Evolutionary conservation across 768 basidiomycete species (phyloP).

Genomic region (Punctularia strigosozonata): DNA sequence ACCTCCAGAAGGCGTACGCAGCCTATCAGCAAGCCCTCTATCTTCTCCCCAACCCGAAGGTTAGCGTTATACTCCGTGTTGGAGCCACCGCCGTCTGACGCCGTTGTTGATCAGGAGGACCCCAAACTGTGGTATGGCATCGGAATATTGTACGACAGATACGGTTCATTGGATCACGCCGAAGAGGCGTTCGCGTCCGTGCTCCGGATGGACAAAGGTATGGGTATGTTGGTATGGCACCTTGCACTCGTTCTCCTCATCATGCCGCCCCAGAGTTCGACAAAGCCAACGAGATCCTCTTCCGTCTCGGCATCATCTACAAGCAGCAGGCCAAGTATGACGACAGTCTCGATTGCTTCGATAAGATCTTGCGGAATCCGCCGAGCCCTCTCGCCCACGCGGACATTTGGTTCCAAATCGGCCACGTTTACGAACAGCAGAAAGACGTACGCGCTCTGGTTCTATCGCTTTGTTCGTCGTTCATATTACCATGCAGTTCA

Average conservation of each 20-base stretch:
- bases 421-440: slow-evolving; percentile 96
- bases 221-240: slow-evolving; percentile 16
- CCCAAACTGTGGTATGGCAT: slow-evolving; percentile 99
- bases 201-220: slow-evolving; percentile 93
- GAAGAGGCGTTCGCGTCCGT: slow-evolving; percentile 98
- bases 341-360: slow-evolving; percentile 85
- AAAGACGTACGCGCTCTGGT: slow-evolving; percentile 61
- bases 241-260: not conserved
- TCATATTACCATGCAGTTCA: slow-evolving; percentile 42
- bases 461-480: slow-evolving; percentile 1
- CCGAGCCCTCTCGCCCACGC: slow-evolving; percentile 92
- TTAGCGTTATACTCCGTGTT: slow-evolving; percentile 17
- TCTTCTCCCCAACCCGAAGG: slow-evolving; percentile 91
- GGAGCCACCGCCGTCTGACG: slow-evolving; percentile 4
- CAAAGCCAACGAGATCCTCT: slow-evolving; percentile 97
- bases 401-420: slow-evolving; percentile 99
- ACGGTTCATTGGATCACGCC: slow-evolving; percentile 95
- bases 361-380: slow-evolving; percentile 91
- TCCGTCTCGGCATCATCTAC: slow-evolving; percentile 97
- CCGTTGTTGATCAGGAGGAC: slow-evolving; percentile 50
- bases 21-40: slow-evolving; percentile 98
- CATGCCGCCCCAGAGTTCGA: slow-evolving; percentile 64
- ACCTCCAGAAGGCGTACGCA: slow-evolving; percentile 95
- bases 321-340: slow-evolving; percentile 95
- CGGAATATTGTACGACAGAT: slow-evolving; percentile 96